Percentiles rank a stretch among this genome's conserved stretches.
phyloP scores from a whole-genome alignment of 1,139 yeast genomes.

The Insectozyma bohioensis region DNA sequence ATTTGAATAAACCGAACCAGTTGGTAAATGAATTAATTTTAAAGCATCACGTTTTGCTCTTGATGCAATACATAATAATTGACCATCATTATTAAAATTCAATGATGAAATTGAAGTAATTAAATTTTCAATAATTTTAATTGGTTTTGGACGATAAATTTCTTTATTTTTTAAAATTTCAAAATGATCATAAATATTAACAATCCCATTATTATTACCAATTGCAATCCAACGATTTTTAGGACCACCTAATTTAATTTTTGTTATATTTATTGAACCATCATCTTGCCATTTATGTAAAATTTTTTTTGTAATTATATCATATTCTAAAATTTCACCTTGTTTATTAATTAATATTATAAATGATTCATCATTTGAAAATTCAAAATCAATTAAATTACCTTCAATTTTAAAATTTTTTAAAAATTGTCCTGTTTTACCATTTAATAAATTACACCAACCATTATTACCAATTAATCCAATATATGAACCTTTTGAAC shows the following conservation, averaged over 20 bases:
- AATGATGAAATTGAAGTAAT: constrained; percentile 78
- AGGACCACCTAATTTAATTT: constrained; percentile 75
- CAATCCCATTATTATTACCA: constrained; percentile 88
- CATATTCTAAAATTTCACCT: constrained; percentile 95
- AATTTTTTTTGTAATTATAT: constrained; percentile 46
- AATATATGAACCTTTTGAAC: constrained; percentile 67
- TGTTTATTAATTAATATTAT: constrained; percentile 66
- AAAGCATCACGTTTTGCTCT: constrained; percentile 85
- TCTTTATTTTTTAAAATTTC: constrained; percentile 17
- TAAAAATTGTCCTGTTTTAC: constrained; percentile 80
- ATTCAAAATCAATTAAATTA: constrained; percentile 74
- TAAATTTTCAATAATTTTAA: constrained; percentile 70
- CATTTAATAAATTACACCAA: constrained; percentile 81
- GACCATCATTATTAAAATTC: constrained; percentile 85
- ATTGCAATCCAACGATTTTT: constrained; percentile 76
- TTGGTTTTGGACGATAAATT: constrained; percentile 37
- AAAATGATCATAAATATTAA: constrained; percentile 74
- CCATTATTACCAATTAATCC: constrained; percentile 86
- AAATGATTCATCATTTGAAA: constrained; percentile 54
- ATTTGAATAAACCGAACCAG: constrained; percentile 82
- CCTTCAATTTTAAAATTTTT: constrained; percentile 90
- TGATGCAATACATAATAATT: constrained; percentile 80
- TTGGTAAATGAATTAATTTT: constrained; percentile 82
- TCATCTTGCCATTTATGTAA: constrained; percentile 80
- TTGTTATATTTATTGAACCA: constrained; percentile 83